Evolutionary conservation across 305 asterid species (phyloP).

Genomic region (Nicotiana rustica): DNA sequence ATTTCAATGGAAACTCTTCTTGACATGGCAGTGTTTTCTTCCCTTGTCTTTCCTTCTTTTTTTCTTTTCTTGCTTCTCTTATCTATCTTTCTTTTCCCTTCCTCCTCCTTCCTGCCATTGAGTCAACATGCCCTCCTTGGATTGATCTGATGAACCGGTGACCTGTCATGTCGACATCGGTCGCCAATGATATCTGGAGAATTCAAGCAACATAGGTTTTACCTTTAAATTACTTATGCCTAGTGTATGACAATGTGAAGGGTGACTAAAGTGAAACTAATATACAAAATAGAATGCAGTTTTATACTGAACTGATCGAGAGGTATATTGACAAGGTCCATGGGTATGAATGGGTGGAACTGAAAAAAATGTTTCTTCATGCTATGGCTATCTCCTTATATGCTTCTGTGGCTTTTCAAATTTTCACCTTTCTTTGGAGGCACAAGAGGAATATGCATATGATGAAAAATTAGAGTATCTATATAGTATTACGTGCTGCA

Average conservation of each 20-base stretch:
- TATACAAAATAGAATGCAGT: not conserved
- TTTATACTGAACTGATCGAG: not conserved
- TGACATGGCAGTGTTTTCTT: not conserved
- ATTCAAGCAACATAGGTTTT: not conserved
- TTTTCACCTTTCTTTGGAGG: not conserved
- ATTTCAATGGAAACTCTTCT: not conserved
- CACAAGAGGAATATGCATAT: not conserved
- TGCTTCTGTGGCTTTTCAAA: not conserved
- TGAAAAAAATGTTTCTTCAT: not conserved
- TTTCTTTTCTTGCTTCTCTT: not conserved
- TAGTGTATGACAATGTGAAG: not conserved
- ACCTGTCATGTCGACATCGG: not conserved
- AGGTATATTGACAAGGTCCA: not conserved
- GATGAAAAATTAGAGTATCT: not conserved
- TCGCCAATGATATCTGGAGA: not conserved
- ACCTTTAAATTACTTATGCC: not conserved
- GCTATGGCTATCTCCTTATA: not conserved
- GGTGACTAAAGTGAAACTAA: not conserved
- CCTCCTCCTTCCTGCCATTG: not conserved
- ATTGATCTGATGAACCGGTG: not conserved
- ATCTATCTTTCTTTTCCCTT: not conserved
- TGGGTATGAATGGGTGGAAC: not conserved
- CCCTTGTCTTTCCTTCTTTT: not conserved
- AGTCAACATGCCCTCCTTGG: not conserved
- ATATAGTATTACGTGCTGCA: no score